A percentile compares a stretch with the other conserved stretches of the same genome.
phyloP scores from a whole-genome alignment of 2,329 filamentous ascomycete genomes.

The Alternaria atra region DNA sequence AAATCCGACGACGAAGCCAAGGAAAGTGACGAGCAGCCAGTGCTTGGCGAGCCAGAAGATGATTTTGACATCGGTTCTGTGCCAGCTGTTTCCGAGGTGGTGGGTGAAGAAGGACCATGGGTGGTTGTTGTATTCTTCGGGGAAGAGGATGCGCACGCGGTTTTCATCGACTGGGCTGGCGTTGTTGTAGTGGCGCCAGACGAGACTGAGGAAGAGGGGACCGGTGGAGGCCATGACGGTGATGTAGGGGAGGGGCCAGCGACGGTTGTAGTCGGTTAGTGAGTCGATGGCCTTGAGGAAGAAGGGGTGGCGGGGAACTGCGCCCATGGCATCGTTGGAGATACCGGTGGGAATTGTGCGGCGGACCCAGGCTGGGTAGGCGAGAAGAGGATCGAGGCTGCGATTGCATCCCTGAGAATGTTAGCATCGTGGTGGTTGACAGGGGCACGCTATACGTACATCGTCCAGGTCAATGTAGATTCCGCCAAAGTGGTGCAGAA shows the following conservation, averaged over 20 bases:
- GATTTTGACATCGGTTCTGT: constrained; percentile 68
- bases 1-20: constrained; percentile 63
- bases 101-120: constrained; percentile 77
- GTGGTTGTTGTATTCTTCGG: constrained; percentile 73
- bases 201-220: constrained; percentile 76
- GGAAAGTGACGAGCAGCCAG: constrained; percentile 65
- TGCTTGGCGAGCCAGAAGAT: constrained; percentile 70
- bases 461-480: constrained; percentile 84
- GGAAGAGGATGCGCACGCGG: constrained; percentile 74
- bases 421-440: constrained; percentile 9
- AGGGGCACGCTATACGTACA: constrained; percentile 49
- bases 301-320: constrained; percentile 76
- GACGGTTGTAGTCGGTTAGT: constrained; percentile 72
- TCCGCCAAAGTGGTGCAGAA: constrained; percentile 78
- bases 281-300: constrained; percentile 74
- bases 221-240: constrained; percentile 83
- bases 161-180: constrained; percentile 58
- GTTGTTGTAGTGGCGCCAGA: constrained; percentile 77
- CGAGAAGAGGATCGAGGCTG: constrained; percentile 72
- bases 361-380: constrained; percentile 75
- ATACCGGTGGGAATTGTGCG: constrained; percentile 79
- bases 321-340: constrained; percentile 82
- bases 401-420: constrained; percentile 69
- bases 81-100: constrained; percentile 72
- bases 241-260: constrained; percentile 76